Evolutionary conservation across 2,329 filamentous ascomycete genomes (phyloP).

Genomic region (Aspergillus sp.): DNA sequence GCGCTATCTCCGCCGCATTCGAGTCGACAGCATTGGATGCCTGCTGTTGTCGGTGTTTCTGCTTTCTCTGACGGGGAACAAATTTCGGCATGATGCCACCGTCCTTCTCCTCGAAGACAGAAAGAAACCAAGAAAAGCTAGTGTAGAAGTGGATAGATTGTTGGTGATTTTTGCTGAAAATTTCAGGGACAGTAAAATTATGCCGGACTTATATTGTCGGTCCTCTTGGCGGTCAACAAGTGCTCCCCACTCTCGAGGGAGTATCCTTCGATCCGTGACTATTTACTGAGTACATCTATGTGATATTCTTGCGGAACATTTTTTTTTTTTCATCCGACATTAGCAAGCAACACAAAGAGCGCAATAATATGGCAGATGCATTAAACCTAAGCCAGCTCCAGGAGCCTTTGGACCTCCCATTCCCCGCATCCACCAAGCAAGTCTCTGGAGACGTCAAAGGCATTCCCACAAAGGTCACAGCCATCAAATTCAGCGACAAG

Average conservation of each 20-base stretch:
- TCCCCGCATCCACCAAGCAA: constrained; percentile 68
- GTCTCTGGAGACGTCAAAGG: constrained; percentile 68
- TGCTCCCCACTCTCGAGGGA: neutral
- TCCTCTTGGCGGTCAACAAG: neutral
- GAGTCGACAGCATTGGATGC: constrained; percentile 47
- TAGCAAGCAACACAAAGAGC: neutral
- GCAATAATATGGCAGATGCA: constrained; percentile 32
- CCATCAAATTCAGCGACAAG: constrained; percentile 81
- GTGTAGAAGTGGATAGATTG: constrained; percentile 7
- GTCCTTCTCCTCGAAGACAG: constrained; percentile 21
- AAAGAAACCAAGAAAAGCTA: constrained; percentile 15
- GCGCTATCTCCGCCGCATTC: constrained; percentile 47
- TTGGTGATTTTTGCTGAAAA: constrained; percentile 21
- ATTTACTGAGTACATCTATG: too few relatives aligned
- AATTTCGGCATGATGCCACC: constrained; percentile 50
- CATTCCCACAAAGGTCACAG: constrained; percentile 71
- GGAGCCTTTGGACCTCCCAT: constrained; percentile 58
- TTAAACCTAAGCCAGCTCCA: constrained; percentile 37
- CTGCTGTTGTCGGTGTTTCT: constrained; percentile 50
- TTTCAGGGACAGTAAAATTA: constrained; percentile 30
- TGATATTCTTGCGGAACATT: too few relatives aligned
- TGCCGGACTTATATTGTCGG: constrained; percentile 26
- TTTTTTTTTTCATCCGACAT: neutral
- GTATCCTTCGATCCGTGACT: neutral
- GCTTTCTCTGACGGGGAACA: constrained; percentile 63